A percentile compares a stretch with the other conserved stretches of the same genome.
Conservation (phyloP, 257 asterid species). For the Fraxinus anomala region DNA sequence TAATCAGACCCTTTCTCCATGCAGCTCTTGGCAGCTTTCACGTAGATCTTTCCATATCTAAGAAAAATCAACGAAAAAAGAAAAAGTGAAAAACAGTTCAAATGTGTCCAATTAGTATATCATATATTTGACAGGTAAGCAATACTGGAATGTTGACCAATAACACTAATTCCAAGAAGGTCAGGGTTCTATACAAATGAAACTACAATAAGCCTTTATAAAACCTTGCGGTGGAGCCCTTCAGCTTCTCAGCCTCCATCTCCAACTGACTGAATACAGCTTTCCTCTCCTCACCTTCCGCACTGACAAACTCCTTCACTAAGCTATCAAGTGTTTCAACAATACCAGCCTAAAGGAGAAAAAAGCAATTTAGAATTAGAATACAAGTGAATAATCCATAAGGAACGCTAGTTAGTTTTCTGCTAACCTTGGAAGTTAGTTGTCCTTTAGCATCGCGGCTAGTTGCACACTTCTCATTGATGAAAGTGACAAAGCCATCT, state of each 20-base stretch:
- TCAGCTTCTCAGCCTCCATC: constrained; percentile 75
- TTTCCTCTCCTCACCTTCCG: constrained; percentile 62
- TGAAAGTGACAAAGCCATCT: constrained; percentile 67
- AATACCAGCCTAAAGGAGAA: constrained; percentile 70
- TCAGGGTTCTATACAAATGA: neutral
- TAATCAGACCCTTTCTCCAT: constrained; percentile 81
- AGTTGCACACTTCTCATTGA: constrained; percentile 84
- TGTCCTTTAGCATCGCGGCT: constrained; percentile 86
- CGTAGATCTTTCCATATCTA: constrained; percentile 79
- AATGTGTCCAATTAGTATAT: neutral
- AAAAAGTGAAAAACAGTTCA: neutral
- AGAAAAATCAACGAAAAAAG: constrained; percentile 18
- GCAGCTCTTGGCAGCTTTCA: constrained; percentile 82
- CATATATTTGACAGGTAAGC: neutral
- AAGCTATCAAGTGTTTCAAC: constrained; percentile 59
- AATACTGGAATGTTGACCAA: neutral
- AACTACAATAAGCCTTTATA: constrained; percentile 2
- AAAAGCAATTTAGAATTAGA: constrained; percentile 18
- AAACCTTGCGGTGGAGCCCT: constrained; percentile 74
- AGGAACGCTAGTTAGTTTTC: constrained; percentile 14
- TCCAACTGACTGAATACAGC: constrained; percentile 51
- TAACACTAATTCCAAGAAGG: neutral
- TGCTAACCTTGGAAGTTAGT: constrained; percentile 66
- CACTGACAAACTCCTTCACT: constrained; percentile 72
- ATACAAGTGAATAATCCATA: neutral